phyloP scores from a whole-genome alignment of 495 filamentous ascomycete species.

The Trichoderma parareesei region DNA sequence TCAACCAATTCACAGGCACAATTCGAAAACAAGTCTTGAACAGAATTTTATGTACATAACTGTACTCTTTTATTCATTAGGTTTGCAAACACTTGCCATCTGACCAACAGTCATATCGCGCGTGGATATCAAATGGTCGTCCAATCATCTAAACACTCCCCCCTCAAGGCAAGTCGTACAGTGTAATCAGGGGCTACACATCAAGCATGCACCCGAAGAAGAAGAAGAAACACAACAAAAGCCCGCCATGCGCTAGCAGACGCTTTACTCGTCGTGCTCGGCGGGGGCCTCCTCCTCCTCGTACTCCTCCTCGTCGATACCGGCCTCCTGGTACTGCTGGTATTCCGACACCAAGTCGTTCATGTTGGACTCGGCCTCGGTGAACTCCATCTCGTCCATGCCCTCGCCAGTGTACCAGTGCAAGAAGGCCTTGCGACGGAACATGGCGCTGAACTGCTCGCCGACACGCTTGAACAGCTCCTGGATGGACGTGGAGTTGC shows the following conservation, averaged over 20 bases:
- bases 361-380: constrained; percentile 99
- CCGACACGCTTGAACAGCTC: constrained; percentile 99
- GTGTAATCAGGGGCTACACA: neutral
- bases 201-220: neutral
- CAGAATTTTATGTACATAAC: neutral
- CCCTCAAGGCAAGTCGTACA: neutral
- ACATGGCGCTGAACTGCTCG: constrained; percentile 99
- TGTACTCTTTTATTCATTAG: constrained; percentile 8
- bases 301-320: constrained; percentile 64
- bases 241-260: neutral
- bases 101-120: constrained; percentile 3
- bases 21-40: neutral
- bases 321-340: constrained; percentile 99
- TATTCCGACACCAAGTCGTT: constrained; percentile 99
- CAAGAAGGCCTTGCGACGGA: constrained; percentile 99
- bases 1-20: neutral
- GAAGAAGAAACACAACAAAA: neutral
- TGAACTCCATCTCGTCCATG: constrained; percentile 99
- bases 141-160: constrained; percentile 2
- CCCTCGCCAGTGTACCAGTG: constrained; percentile 99
- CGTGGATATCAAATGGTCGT: constrained; percentile 9
- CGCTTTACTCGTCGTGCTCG: constrained; percentile 44
- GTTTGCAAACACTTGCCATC: constrained; percentile 2
- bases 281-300: constrained; percentile 54
- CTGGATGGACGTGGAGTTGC: constrained; percentile 99